Percentiles rank a stretch among this genome's conserved stretches.
Evolutionary conservation across 75 land plant species (phyloP).

Genomic region (Isoetes taiwanensis): DNA sequence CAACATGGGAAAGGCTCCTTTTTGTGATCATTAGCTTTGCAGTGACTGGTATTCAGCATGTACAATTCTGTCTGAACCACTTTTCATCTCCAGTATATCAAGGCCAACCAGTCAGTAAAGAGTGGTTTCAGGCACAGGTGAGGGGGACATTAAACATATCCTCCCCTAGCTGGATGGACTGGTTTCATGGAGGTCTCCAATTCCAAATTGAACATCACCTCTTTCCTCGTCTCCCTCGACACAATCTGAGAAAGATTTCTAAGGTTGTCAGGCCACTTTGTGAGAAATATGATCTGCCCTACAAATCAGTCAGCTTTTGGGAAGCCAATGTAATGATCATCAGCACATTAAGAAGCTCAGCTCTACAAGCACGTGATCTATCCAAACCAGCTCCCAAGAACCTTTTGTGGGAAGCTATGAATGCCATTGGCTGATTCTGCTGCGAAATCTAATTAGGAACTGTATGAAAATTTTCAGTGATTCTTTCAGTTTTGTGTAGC

Average conservation of each 20-base stretch:
- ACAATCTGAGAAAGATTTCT: conserved; percentile 46
- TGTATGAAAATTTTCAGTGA: no score
- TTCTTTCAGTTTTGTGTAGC: no score
- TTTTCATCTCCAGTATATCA: conserved; percentile 44
- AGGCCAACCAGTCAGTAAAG: conserved; percentile 35
- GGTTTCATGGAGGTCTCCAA: conserved; percentile 75
- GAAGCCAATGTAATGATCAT: conserved; percentile 50
- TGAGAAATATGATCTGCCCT: conserved; percentile 59
- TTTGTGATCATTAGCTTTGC: conserved; percentile 41
- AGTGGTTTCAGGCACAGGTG: conserved; percentile 52
- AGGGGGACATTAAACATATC: conserved; percentile 50
- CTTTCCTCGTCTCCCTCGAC: conserved; percentile 57
- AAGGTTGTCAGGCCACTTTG: conserved; percentile 42
- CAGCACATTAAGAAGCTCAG: conserved; percentile 46
- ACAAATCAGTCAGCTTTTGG: conserved; percentile 49
- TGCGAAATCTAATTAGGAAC: no score
- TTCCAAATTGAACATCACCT: conserved; percentile 78
- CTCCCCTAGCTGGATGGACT: conserved; percentile 55
- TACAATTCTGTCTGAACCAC: conserved; percentile 66
- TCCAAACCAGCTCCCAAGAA: conserved; percentile 32
- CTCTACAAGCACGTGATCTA: conserved; percentile 50
- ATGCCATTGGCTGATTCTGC: no score
- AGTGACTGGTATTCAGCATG: conserved; percentile 50
- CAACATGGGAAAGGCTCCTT: conserved; percentile 25
- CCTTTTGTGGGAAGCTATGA: no score